Evolutionary conservation across 1,284 basidiomycete genomes (phyloP), one percentile per base, ranked within the genome.

Genomic region (Lentinus polychrous): DNA sequence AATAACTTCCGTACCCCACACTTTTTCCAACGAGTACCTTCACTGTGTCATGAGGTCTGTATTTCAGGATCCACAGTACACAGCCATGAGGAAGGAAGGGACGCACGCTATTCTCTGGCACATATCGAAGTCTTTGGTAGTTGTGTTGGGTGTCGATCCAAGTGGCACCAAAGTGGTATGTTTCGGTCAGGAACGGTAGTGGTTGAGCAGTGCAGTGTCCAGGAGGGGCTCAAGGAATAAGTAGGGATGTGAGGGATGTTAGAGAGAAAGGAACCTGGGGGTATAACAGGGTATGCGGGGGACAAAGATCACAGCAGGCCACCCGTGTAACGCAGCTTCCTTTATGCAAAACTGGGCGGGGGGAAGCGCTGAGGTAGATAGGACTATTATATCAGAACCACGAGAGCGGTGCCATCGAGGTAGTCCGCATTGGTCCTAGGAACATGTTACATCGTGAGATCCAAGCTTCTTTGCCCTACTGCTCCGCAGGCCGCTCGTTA

Each of bases 21-120:
- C 55, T 71, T 73, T 45, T 68, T 65, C 83, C 83, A 86, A 27
- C 75, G 74, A 31, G 83, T 86, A 63, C 84, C 83, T 73, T 85
- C 76, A 55, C 84, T 86, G 63, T 86, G 63, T 49, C 49, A 52
- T 12, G 31, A 43, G 32, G 10, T n/a, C 15, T 15, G 18, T 32
- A 43, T 31, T 14, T 43, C 31, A 35, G 27, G 8, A 31, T 48
- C 38, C 47, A 44, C 34, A 27, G 27, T 27, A 27, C 10, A 27
- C 32, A 15, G 15, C 52, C 39, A 52, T 49, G 14, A 23, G 31
- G 49, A 36, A 45, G 43, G 34, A 12, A 40, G 43, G 22, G 27
- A 67, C 66, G 43, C 60, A 69, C 67, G 67, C 65, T 37, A 69
- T 67, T 52, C 66, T 58, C 49, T 62, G 63, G 54, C 67, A 69